Evolutionary conservation across 768 basidiomycete species (phyloP), one percentile per base, ranked within the genome.

Genomic region (Myochromella boudieri): DNA sequence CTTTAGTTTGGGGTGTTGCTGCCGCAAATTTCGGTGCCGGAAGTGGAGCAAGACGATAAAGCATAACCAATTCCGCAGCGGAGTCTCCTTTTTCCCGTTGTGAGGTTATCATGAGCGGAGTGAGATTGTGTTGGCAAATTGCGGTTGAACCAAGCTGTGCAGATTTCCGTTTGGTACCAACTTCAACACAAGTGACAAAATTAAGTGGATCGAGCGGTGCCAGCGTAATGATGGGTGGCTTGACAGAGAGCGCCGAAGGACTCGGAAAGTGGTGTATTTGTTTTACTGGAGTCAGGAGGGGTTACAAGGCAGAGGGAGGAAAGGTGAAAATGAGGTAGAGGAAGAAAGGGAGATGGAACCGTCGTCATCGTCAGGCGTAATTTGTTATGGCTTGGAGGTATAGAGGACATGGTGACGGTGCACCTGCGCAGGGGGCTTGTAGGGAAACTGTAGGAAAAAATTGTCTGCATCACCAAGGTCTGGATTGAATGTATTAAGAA

Each of bases 81-180:
- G n/a, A n/a, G n/a, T n/a, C n/a, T n/a, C n/a, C n/a, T 46, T 65
- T 51, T 34, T 68, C 63, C 25, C 60, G 51, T 49, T 71, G 48
- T 51, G 72, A 47, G 60, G 75, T 48, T 64, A 84, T 54, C 65
- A 78, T 60, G 48, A 80, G 67, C 51, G 81, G 69, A 25, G 74
- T 71, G 39, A 77, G 68, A 28, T 67, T 69, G 26, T 76, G 74
- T 11, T 70, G 71, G 15, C 76, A 76, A 8, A 81, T 71, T 3
- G 85, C 85, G 8, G 84, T 87, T 33, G 70, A 68, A n/a, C n/a
- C n/a, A 53, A 63, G 74, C 41, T 66, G 67, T 36, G 69, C 71
- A 5, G 82, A 81, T 61, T 87, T 87, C 58, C 85, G 81, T 62
- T 87, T 87, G 1, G 77, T 81, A 31, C 84, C 83, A 2, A 75